Evolutionary conservation across 2,329 filamentous ascomycete genomes (phyloP), one percentile per base, ranked within the genome.

Genomic region (Monilinia aucupariae): DNA sequence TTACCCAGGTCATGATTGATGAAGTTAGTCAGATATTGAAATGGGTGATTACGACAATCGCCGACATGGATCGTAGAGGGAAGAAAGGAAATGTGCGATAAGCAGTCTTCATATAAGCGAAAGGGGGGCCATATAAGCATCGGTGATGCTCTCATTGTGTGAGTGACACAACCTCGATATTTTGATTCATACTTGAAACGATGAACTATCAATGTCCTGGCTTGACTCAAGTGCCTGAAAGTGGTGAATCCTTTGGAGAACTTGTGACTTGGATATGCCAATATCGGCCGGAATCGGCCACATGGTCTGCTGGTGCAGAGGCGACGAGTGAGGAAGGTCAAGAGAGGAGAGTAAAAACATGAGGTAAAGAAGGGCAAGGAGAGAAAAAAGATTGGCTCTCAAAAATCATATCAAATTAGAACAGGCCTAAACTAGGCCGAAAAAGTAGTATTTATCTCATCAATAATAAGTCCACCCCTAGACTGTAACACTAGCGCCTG

Each of bases 401-500:
- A 12, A n/a, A 34, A 34, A 10, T 15, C 8, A 10, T 55, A 8
- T 55, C 53, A 22, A 47, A 56, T 9, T 56, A 4, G 6, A 56
- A 25, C n/a, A n/a, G 54, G 27, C 54, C 54, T 34, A 47, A 22
- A 34, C 13, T 20, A 25, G 54, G 54, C 41, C 41, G 25, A 47
- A 37, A 27, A 56, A 25, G 17, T 56, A 37, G 30, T 56, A 56
- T 47, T 56, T 56, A 47, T 47, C 27, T 56, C 54, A 47, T 56
- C 54, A 47, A 56, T 25, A 47, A 37, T 22, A 37, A 56, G 41
- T 56, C 54, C 13, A 34, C 22, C 45, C 56, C 56, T n/a, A 22
- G 30, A 50, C 45, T 49, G 22, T 47, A 39, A 53, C 27, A 27
- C 39, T 54, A 54, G 59, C 59, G 59, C 59, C 59, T 34, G 39